Percentiles rank a stretch among this genome's conserved stretches.
These are phyloP conservation scores for Sugiyamaella paludigena DNA, from an alignment of 1,139 yeast genomes.

Conservation along the genomic window DNA sequence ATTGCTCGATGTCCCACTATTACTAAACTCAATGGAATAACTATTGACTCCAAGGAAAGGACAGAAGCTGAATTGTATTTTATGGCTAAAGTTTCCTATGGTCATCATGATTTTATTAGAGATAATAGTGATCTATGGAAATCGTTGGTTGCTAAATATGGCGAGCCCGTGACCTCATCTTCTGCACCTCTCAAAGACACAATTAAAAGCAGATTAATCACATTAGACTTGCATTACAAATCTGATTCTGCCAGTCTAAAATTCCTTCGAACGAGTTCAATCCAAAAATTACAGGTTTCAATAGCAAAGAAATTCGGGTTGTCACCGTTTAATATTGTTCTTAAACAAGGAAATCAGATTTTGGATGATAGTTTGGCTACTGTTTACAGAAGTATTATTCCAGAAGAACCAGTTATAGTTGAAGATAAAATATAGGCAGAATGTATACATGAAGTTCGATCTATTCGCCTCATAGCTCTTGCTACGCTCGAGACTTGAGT, in stretches of 20 bases:
- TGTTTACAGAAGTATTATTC: not conserved
- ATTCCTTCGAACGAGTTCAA: constrained; percentile 22
- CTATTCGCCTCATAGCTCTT: no score
- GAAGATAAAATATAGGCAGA: not conserved
- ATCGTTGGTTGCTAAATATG: constrained; percentile 33
- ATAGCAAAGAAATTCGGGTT: constrained; percentile 22
- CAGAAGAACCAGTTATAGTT: constrained; percentile 6
- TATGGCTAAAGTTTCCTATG: constrained; percentile 48
- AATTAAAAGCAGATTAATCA: constrained; percentile 22
- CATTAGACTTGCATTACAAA: constrained; percentile 18
- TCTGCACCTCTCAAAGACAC: constrained; percentile 19
- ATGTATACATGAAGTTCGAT: no score
- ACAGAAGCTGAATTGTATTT: constrained; percentile 67
- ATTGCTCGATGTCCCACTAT: constrained; percentile 49
- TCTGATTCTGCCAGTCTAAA: constrained; percentile 17
- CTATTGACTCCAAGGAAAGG: constrained; percentile 48
- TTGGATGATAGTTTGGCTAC: constrained; percentile 1
- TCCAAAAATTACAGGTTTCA: constrained; percentile 27
- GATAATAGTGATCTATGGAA: constrained; percentile 36
- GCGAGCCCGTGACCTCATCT: constrained; percentile 23
- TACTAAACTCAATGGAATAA: constrained; percentile 55
- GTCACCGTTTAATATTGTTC: constrained; percentile 20
- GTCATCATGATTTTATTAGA: constrained; percentile 31
- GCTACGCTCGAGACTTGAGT: no score
- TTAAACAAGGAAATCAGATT: not conserved